phyloP scores from a whole-genome alignment of 1,284 basidiomycete species.

The Pseudozyma sp. region DNA sequence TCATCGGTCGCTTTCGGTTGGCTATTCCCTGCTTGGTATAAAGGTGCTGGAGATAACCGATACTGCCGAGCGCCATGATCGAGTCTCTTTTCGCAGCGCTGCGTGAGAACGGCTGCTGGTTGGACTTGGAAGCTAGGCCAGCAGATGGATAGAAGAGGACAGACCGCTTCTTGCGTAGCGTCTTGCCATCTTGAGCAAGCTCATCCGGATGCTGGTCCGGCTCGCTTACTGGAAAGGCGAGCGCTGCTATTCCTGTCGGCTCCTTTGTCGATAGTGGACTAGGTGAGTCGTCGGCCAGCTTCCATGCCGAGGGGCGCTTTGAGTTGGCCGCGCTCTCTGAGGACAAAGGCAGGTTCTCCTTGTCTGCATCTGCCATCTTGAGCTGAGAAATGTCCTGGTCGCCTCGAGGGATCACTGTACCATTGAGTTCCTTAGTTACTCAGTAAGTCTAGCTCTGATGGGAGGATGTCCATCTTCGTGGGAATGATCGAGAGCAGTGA shows the following conservation, averaged over 20 bases:
- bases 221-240: conserved; percentile 33
- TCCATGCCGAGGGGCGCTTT: background rate
- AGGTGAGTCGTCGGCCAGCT: background rate
- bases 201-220: conserved; percentile 34
- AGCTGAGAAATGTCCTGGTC: background rate
- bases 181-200: conserved; percentile 36
- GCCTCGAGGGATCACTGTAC: no score
- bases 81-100: conserved; percentile 58
- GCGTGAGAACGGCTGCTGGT: conserved; percentile 55
- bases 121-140: conserved; percentile 40
- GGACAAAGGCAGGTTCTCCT: conserved; percentile 19
- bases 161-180: conserved; percentile 26
- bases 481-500: no score
- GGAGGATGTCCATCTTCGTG: no score
- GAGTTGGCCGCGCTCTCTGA: background rate
- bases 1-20: conserved; percentile 37
- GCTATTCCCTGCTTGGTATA: conserved; percentile 61
- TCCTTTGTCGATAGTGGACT: background rate
- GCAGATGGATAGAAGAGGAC: conserved; percentile 51
- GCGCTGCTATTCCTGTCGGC: background rate
- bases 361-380: conserved; percentile 26
- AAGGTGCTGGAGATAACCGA: conserved; percentile 58
- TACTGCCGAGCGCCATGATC: conserved; percentile 55
- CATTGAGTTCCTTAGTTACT: no score
- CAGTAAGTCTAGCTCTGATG: no score